phyloP scores from a whole-genome alignment of 1,139 yeast species.

The Casaregolazyma suthepensis region DNA sequence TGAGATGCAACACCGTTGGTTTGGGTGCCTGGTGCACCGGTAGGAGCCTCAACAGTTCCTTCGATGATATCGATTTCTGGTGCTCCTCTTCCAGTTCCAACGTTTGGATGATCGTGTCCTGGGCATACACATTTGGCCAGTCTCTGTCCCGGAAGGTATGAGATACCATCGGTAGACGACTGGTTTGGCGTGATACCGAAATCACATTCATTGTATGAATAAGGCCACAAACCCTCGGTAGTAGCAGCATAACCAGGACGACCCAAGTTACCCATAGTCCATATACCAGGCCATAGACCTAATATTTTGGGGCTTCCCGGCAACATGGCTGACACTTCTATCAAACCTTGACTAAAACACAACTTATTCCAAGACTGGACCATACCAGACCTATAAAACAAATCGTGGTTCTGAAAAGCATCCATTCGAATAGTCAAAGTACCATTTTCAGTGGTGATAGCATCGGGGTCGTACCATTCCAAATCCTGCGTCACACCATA shows the following conservation, averaged over 20 bases:
- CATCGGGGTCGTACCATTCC: conserved; percentile 89
- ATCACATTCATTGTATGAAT: conserved; percentile 74
- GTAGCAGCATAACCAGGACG: conserved; percentile 77
- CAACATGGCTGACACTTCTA: conserved; percentile 63
- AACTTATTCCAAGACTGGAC: conserved; percentile 77
- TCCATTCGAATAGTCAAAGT: conserved; percentile 62
- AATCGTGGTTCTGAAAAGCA: conserved; percentile 62
- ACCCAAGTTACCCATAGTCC: conserved; percentile 84
- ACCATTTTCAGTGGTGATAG: conserved; percentile 62
- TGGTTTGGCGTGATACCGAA: conserved; percentile 90
- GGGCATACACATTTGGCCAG: conserved; percentile 64
- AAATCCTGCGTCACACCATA: conserved; percentile 77
- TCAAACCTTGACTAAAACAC: conserved; percentile 70
- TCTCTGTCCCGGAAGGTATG: conserved; percentile 72
- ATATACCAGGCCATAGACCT: conserved; percentile 87
- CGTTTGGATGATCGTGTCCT: conserved; percentile 74
- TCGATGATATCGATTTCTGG: conserved; percentile 85
- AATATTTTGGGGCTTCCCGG: conserved; percentile 65
- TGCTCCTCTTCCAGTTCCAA: conserved; percentile 78
- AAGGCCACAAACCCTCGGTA: conserved; percentile 88
- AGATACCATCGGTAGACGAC: conserved; percentile 73
- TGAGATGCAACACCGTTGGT: conserved; percentile 65
- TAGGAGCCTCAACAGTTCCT: conserved; percentile 40
- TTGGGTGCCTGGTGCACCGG: conserved; percentile 27
- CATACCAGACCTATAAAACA: conserved; percentile 80